phyloP scores from a whole-genome alignment of 169 alveolate species.

The Plasmodium coatneyi region DNA sequence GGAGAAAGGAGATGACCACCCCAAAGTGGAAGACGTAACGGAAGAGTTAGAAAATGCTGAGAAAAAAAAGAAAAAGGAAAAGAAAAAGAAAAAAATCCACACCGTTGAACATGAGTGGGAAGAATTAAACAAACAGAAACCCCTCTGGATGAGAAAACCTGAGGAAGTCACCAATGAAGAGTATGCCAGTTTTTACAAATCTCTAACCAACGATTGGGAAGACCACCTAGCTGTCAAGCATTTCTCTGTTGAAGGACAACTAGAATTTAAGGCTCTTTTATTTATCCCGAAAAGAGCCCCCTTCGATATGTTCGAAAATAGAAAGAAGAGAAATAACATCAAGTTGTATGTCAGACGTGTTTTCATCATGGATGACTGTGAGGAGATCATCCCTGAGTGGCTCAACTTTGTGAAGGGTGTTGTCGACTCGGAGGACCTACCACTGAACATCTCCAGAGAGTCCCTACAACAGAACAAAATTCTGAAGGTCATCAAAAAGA shows the following conservation, averaged over 20 bases:
- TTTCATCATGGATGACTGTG: conserved; percentile 99
- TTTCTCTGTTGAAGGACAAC: conserved; percentile 99
- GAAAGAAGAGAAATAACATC: conserved; percentile 99
- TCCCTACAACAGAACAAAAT: conserved; percentile 98
- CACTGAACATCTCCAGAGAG: conserved; percentile 99
- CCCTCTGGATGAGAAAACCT: conserved; percentile 99
- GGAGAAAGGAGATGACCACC: conserved; percentile 86
- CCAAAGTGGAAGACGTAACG: conserved; percentile 86
- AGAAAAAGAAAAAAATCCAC: conserved; percentile 98
- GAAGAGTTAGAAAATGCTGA: conserved; percentile 67
- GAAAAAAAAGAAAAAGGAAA: conserved; percentile 86
- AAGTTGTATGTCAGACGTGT: conserved; percentile 99
- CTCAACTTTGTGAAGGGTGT: conserved; percentile 99
- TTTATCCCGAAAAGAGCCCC: conserved; percentile 99
- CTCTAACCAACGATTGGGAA: conserved; percentile 99
- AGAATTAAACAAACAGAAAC: conserved; percentile 98
- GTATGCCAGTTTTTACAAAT: conserved; percentile 98
- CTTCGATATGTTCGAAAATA: conserved; percentile 99
- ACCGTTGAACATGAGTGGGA: conserved; percentile 98
- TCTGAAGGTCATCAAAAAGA: conserved; percentile 98
- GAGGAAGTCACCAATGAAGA: conserved; percentile 99
- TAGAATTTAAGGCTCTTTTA: conserved; percentile 98
- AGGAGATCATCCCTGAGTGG: conserved; percentile 99
- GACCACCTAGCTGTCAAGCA: conserved; percentile 98
- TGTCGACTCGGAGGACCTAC: conserved; percentile 99